Evolutionary conservation across 352 stramenopile species (phyloP).

Genomic region (Phytophthora citrophthora): DNA sequence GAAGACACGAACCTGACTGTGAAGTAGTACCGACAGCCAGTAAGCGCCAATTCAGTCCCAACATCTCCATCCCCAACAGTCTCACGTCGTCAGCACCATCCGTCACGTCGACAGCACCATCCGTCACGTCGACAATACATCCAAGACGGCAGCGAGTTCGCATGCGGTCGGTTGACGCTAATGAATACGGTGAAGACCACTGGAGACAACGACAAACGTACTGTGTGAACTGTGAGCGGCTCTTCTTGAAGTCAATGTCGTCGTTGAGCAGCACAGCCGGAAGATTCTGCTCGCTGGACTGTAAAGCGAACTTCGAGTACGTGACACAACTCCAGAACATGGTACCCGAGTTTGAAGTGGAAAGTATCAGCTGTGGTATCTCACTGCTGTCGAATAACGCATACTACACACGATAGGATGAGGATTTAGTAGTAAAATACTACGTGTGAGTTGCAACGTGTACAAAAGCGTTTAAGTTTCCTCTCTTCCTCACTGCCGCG

Average conservation of each 20-base stretch:
- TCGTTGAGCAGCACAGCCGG: constrained; percentile 1
- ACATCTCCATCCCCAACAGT: constrained; percentile 10
- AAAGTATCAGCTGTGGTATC: background rate
- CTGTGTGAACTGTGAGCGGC: constrained; percentile 26
- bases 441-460: too few species aligned
- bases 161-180: background rate
- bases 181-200: background rate
- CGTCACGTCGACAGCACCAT: background rate
- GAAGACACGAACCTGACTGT: constrained; percentile 1
- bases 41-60: constrained; percentile 12
- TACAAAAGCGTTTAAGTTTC: too few species aligned
- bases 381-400: background rate
- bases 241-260: constrained; percentile 35
- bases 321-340: constrained; percentile 22
- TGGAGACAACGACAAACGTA: constrained; percentile 23
- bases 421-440: too few species aligned
- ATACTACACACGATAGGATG: too few species aligned
- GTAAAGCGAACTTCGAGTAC: constrained; percentile 47
- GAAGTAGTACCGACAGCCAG: background rate
- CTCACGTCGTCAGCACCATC: background rate
- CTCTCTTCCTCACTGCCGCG: too few species aligned
- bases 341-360: background rate
- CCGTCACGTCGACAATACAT: background rate
- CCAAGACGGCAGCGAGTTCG: background rate
- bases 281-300: constrained; percentile 56